phyloP scores from a whole-genome alignment of 768 basidiomycete genomes.

The Mycena vulgaris region DNA sequence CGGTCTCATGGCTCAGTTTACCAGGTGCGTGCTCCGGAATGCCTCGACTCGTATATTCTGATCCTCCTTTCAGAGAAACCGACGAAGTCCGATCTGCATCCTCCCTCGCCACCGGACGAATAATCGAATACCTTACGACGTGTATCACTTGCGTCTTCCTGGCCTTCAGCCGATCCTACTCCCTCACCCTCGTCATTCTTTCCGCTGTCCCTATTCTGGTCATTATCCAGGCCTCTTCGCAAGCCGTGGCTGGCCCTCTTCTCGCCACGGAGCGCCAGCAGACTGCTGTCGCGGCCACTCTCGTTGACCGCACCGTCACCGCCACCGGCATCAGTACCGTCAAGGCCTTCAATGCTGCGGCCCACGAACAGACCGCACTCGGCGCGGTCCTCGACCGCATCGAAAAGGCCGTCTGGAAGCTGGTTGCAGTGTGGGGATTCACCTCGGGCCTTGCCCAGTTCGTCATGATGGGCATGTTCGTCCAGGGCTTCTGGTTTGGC shows the following conservation, averaged over 20 bases:
- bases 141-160: conserved; percentile 85
- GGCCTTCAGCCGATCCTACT: conserved; percentile 84
- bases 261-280: conserved; percentile 77
- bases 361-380: conserved; percentile 60
- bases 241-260: conserved; percentile 76
- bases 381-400: conserved; percentile 63
- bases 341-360: conserved; percentile 90
- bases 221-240: conserved; percentile 82
- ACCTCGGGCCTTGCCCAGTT: conserved; percentile 82
- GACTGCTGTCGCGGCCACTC: conserved; percentile 80
- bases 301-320: conserved; percentile 77
- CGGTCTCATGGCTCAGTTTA: conserved; percentile 94
- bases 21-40: conserved; percentile 64
- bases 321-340: conserved; percentile 83
- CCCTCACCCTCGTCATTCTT: conserved; percentile 93
- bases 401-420: conserved; percentile 62
- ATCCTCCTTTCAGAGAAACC: conserved; percentile 77
- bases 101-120: conserved; percentile 82
- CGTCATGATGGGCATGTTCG: conserved; percentile 92
- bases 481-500: conserved; percentile 98
- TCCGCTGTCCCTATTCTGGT: conserved; percentile 89
- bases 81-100: conserved; percentile 92
- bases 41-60: background rate
- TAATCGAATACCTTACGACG: conserved; percentile 88
- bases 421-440: conserved; percentile 84